Evolutionary conservation across 1,139 yeast species (phyloP).

Genomic region (Yueomyces sp.): DNA sequence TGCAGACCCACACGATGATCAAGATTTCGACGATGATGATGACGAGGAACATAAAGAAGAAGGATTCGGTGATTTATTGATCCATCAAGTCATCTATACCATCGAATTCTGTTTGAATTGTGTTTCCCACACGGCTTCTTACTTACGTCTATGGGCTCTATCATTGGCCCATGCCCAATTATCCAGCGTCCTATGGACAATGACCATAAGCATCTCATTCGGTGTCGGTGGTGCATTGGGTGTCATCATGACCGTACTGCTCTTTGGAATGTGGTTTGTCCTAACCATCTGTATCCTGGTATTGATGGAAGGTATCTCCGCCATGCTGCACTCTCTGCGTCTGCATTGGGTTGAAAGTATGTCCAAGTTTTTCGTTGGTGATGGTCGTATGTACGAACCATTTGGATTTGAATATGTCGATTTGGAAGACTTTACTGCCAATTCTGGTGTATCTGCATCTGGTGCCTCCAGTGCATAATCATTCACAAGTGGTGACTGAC

Average conservation of each 20-base stretch:
- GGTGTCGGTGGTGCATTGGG: slow-evolving; percentile 61
- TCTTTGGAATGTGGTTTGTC: slow-evolving; percentile 92
- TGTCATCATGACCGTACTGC: slow-evolving; percentile 54
- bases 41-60: slow-evolving; percentile 42
- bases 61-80: slow-evolving; percentile 84
- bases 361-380: slow-evolving; percentile 96
- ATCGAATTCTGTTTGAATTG: slow-evolving; percentile 70
- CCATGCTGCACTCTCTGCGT: slow-evolving; percentile 94
- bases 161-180: slow-evolving; percentile 71
- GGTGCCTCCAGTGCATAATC: neutral
- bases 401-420: slow-evolving; percentile 40
- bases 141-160: slow-evolving; percentile 67
- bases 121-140: slow-evolving; percentile 71
- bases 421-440: slow-evolving; percentile 11
- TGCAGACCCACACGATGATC: slow-evolving; percentile 8
- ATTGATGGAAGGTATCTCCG: slow-evolving; percentile 97
- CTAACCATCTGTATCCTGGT: slow-evolving; percentile 85
- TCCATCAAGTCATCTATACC: slow-evolving; percentile 70
- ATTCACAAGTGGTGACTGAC: neutral
- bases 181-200: slow-evolving; percentile 63
- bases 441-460: neutral
- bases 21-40: slow-evolving; percentile 12
- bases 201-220: slow-evolving; percentile 83
- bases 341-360: slow-evolving; percentile 98
- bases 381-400: slow-evolving; percentile 81